phyloP scores from a whole-genome alignment of 2,329 filamentous ascomycete genomes.

The Ascochyta rabiei region DNA sequence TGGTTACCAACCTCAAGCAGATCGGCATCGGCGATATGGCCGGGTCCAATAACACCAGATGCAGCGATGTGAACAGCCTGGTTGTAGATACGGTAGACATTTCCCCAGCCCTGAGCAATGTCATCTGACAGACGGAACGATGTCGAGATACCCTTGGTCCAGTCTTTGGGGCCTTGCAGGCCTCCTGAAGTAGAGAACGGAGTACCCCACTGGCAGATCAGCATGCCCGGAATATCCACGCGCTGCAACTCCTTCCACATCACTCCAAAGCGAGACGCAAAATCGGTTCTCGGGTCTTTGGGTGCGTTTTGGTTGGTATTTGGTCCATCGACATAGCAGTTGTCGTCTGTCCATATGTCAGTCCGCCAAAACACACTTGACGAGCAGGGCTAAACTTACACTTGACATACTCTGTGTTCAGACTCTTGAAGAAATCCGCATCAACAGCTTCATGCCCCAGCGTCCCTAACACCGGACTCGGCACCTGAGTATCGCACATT shows the following conservation, averaged over 20 bases:
- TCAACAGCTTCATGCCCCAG: conserved; percentile 25
- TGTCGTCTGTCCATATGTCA: conserved; percentile 19
- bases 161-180: conserved; percentile 22
- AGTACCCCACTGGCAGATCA: conserved; percentile 29
- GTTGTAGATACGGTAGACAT: conserved; percentile 29
- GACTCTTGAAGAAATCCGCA: conserved; percentile 27
- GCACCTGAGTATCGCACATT: conserved; percentile 26
- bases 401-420: conserved; percentile 29
- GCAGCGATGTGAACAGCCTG: conserved; percentile 27
- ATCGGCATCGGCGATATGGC: conserved; percentile 28
- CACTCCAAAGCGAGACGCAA: conserved; percentile 19
- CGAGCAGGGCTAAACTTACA: conserved; percentile 6
- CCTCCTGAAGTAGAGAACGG: conserved; percentile 21
- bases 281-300: conserved; percentile 24
- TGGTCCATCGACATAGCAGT: conserved; percentile 26
- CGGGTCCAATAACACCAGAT: conserved; percentile 21
- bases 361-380: not conserved
- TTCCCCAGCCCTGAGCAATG: conserved; percentile 22
- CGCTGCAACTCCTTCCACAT: conserved; percentile 30
- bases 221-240: conserved; percentile 23
- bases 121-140: conserved; percentile 28
- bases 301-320: conserved; percentile 23
- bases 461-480: conserved; percentile 23
- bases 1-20: conserved; percentile 26
- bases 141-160: conserved; percentile 27